A percentile compares a stretch with the other conserved stretches of the same genome.
These are phyloP conservation scores for Colletotrichum viniferum DNA, from an alignment of 2,329 filamentous ascomycete species.

Conservation along the genomic window DNA sequence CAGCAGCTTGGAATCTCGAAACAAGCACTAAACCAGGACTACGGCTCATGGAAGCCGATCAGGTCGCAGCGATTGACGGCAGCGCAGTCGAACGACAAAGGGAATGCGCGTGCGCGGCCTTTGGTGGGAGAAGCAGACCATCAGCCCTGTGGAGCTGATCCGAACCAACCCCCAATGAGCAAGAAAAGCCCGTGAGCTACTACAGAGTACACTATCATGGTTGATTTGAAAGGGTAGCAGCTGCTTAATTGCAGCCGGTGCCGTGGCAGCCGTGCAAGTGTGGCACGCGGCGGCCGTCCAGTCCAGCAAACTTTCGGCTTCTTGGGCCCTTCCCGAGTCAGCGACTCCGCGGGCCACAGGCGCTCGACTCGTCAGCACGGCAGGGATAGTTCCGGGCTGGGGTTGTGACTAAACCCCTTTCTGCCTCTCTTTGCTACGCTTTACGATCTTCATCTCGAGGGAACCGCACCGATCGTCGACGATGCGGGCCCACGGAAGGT, in stretches of 20 bases:
- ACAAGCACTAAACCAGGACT: background rate
- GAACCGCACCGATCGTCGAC: background rate
- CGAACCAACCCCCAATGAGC: background rate
- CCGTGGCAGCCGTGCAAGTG: background rate
- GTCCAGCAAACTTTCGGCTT: background rate
- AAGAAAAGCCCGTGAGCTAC: background rate
- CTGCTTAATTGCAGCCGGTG: background rate
- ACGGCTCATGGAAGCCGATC: background rate
- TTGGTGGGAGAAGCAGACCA: background rate
- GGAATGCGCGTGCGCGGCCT: background rate
- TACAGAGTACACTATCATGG: background rate
- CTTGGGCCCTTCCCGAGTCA: background rate
- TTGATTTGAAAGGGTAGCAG: background rate
- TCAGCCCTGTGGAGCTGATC: background rate
- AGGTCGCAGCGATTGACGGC: background rate
- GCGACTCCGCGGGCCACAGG: background rate
- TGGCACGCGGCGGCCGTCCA: background rate
- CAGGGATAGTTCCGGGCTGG: background rate
- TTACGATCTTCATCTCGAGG: background rate
- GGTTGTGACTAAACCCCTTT: background rate
- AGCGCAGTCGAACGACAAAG: background rate
- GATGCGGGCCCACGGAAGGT: background rate
- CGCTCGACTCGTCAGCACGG: background rate
- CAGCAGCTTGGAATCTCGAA: background rate
- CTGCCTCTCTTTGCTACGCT: background rate